phyloP scores from a whole-genome alignment of 2,329 filamentous ascomycete genomes.

The Chrysosporium queenslandicum region DNA sequence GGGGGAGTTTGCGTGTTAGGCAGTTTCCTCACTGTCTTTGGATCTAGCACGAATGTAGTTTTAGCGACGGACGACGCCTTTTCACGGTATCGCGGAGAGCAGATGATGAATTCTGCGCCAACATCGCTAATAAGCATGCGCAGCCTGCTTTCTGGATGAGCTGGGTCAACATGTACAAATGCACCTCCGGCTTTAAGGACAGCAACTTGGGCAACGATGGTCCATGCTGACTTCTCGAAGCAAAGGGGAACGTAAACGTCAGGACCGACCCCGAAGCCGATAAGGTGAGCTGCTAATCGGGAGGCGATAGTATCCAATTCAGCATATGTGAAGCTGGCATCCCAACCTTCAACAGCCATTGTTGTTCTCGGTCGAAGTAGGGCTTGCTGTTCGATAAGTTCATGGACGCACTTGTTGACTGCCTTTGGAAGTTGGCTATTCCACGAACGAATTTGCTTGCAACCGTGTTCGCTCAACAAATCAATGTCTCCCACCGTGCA shows the following conservation, averaged over 20 bases:
- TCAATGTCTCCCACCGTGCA: constrained; percentile 24
- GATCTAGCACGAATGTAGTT: constrained; percentile 24
- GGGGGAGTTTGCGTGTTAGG: constrained; percentile 19
- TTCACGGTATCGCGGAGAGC: constrained; percentile 24
- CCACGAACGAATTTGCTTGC: constrained; percentile 27
- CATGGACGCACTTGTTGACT: constrained; percentile 29
- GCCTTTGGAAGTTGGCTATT: constrained; percentile 25
- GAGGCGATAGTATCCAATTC: constrained; percentile 32
- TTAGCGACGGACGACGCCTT: constrained; percentile 26
- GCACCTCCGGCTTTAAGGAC: constrained; percentile 36
- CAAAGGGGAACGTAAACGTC: constrained; percentile 33
- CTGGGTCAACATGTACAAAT: constrained; percentile 35
- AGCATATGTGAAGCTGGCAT: constrained; percentile 28
- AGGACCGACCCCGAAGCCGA: constrained; percentile 31
- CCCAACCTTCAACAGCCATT: constrained; percentile 21
- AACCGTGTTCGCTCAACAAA: constrained; percentile 25
- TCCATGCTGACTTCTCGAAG: constrained; percentile 39
- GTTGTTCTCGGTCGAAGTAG: constrained; percentile 26
- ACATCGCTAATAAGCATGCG: constrained; percentile 30
- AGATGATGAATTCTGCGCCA: constrained; percentile 27
- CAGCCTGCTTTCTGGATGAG: constrained; percentile 31
- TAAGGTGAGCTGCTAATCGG: constrained; percentile 30
- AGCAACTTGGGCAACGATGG: constrained; percentile 34
- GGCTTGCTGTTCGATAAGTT: constrained; percentile 30
- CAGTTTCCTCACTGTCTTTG: constrained; percentile 23